Percentiles rank a stretch among this genome's conserved stretches.
Conservation (phyloP, 345 rosid genomes). For the Physaria fendleri region DNA sequence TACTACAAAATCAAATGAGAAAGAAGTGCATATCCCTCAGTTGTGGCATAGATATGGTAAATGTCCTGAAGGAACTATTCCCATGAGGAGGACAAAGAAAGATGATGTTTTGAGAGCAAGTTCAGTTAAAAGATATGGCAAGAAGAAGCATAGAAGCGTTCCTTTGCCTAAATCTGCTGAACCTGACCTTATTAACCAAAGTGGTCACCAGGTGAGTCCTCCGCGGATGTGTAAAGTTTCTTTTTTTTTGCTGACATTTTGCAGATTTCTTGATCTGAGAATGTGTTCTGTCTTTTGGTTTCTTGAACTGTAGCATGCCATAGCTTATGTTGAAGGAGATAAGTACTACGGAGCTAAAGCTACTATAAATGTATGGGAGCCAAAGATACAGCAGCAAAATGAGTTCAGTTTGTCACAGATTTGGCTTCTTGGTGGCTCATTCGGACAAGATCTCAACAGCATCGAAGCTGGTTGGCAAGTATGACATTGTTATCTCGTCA, state of each 20-base stretch:
- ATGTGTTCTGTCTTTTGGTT: neutral
- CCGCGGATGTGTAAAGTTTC: neutral
- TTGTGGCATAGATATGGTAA: slow-evolving; percentile 72
- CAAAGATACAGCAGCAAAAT: slow-evolving; percentile 84
- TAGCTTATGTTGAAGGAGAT: slow-evolving; percentile 91
- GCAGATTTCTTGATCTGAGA: slow-evolving; percentile 7
- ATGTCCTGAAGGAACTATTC: slow-evolving; percentile 75
- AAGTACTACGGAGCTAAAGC: slow-evolving; percentile 92
- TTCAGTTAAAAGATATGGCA: slow-evolving; percentile 89
- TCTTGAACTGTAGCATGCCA: slow-evolving; percentile 65
- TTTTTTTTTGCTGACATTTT: neutral
- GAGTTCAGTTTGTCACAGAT: slow-evolving; percentile 98
- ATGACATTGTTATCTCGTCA: neutral
- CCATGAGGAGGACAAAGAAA: slow-evolving; percentile 76
- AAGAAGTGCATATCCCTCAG: slow-evolving; percentile 56
- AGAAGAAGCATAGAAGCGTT: slow-evolving; percentile 68
- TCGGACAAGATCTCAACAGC: slow-evolving; percentile 96
- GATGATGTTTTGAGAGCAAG: slow-evolving; percentile 94
- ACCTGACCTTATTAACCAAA: slow-evolving; percentile 70
- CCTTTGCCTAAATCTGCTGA: slow-evolving; percentile 90
- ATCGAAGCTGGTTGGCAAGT: slow-evolving; percentile 99
- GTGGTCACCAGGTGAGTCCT: slow-evolving; percentile 79
- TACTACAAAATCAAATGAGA: slow-evolving; percentile 39
- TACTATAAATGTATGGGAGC: slow-evolving; percentile 97
- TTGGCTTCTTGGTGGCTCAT: slow-evolving; percentile 95